phyloP scores from a whole-genome alignment of 2,329 filamentous ascomycete genomes.

The Colletotrichum gigasporum region DNA sequence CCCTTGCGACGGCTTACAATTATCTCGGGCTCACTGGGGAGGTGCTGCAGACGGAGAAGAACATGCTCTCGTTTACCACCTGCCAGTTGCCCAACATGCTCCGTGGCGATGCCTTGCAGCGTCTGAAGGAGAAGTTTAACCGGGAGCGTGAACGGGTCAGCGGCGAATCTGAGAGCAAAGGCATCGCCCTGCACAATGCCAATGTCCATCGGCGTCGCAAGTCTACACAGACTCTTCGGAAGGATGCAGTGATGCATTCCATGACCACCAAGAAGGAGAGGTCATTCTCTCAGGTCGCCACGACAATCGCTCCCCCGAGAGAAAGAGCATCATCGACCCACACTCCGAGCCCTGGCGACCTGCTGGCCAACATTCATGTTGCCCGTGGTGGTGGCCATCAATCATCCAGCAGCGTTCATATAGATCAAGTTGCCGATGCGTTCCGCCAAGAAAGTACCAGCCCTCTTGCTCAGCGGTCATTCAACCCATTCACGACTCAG shows the following conservation, averaged over 20 bases:
- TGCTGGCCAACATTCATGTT: slow-evolving; percentile 80
- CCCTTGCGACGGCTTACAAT: slow-evolving; percentile 91
- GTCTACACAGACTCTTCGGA: slow-evolving; percentile 79
- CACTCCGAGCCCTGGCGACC: slow-evolving; percentile 77
- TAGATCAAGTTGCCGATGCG: slow-evolving; percentile 39
- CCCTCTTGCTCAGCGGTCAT: slow-evolving; percentile 59
- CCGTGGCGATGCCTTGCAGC: slow-evolving; percentile 81
- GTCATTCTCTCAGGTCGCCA: slow-evolving; percentile 52
- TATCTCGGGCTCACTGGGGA: slow-evolving; percentile 94
- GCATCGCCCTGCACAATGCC: slow-evolving; percentile 93
- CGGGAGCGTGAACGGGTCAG: slow-evolving; percentile 85
- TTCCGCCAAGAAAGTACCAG: slow-evolving; percentile 49
- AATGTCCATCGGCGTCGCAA: slow-evolving; percentile 71
- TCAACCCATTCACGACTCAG: slow-evolving; percentile 66
- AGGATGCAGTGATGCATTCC: slow-evolving; percentile 81
- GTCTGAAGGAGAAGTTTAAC: slow-evolving; percentile 92
- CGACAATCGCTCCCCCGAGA: slow-evolving; percentile 49
- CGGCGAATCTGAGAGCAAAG: slow-evolving; percentile 85
- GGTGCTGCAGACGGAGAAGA: slow-evolving; percentile 89
- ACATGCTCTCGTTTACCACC: slow-evolving; percentile 91
- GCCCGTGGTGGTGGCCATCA: slow-evolving; percentile 67
- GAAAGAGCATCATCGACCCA: slow-evolving; percentile 53
- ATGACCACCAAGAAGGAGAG: slow-evolving; percentile 58
- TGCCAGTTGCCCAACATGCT: slow-evolving; percentile 93
- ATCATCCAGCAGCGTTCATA: slow-evolving; percentile 40